Percentiles rank a stretch among this genome's conserved stretches.
These are phyloP conservation scores for Micractinium sp. DNA, from an alignment of 139 green algal genomes.

Conservation along the genomic window DNA sequence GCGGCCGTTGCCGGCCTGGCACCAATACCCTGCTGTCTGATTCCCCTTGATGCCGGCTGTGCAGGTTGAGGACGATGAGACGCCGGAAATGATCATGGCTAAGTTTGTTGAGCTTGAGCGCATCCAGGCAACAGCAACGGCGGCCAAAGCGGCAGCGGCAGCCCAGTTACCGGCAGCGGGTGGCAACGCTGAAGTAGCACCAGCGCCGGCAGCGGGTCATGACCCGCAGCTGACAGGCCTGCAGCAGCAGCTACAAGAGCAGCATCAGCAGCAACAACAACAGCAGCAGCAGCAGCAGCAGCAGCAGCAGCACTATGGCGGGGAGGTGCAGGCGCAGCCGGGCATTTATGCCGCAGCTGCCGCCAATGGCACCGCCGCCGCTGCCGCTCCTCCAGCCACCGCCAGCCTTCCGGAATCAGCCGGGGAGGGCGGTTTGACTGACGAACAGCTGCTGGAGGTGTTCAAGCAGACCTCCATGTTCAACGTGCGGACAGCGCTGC, in stretches of 20 bases:
- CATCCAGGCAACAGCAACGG: conserved; percentile 52
- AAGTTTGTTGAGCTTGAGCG: conserved; percentile 92
- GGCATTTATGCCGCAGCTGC: too few relatives aligned
- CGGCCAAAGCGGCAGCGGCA: conserved; percentile 28
- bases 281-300: conserved; percentile 17
- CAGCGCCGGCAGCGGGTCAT: neutral
- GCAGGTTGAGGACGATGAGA: conserved; percentile 91
- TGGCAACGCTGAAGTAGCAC: neutral
- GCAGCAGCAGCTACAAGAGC: neutral
- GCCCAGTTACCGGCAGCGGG: neutral
- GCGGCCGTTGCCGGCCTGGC: neutral
- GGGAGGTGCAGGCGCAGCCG: conserved; percentile 8
- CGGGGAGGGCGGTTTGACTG: conserved; percentile 47
- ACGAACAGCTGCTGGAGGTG: conserved; percentile 79
- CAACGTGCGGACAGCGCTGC: conserved; percentile 75
- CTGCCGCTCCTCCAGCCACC: too few relatives aligned
- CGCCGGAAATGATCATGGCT: conserved; percentile 95
- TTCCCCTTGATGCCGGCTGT: too few relatives aligned
- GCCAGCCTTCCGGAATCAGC: neutral
- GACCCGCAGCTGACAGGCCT: neutral
- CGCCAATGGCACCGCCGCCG: too few relatives aligned
- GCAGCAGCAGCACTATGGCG: neutral
- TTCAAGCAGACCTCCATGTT: conserved; percentile 91
- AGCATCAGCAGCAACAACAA: neutral
- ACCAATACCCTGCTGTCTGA: neutral